A percentile compares a stretch with the other conserved stretches of the same genome.
Evolutionary conservation across 2,329 filamentous ascomycete species (phyloP).

Genomic region (Aspergillus sp.): DNA sequence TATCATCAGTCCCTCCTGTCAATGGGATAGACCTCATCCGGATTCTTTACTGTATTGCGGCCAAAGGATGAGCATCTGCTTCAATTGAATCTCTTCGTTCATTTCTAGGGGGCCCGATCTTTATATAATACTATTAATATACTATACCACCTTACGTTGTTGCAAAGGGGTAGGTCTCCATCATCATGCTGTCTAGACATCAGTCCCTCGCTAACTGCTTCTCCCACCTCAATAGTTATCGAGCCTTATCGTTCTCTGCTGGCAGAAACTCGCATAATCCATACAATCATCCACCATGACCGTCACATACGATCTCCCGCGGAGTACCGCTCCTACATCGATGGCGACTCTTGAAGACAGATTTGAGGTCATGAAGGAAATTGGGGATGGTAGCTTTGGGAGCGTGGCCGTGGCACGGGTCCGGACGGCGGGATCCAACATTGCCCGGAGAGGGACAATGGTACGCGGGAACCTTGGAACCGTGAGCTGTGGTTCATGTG

Average conservation of each 20-base stretch:
- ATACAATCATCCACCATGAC: constrained; percentile 56
- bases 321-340: constrained; percentile 46
- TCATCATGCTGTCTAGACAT: not conserved
- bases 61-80: constrained; percentile 24
- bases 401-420: constrained; percentile 90
- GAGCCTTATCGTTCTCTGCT: constrained; percentile 31
- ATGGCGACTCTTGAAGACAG: constrained; percentile 70
- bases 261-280: constrained; percentile 23
- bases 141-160: constrained; percentile 2
- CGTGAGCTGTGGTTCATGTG: not conserved
- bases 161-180: not conserved
- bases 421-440: constrained; percentile 77
- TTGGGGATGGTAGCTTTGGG: constrained; percentile 97
- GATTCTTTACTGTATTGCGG: constrained; percentile 13
- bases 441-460: constrained; percentile 84
- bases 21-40: constrained; percentile 10
- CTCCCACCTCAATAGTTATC: constrained; percentile 6
- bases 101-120: not conserved
- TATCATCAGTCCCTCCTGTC: constrained; percentile 1
- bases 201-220: not conserved
- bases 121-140: not conserved
- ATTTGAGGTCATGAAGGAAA: constrained; percentile 95
- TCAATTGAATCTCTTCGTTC: constrained; percentile 15
- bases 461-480: constrained; percentile 50
- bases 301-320: constrained; percentile 66